These are phyloP conservation scores for Endoconidiophora polonica DNA, from an alignment of 2,329 filamentous ascomycete species.

Conservation along the genomic window DNA sequence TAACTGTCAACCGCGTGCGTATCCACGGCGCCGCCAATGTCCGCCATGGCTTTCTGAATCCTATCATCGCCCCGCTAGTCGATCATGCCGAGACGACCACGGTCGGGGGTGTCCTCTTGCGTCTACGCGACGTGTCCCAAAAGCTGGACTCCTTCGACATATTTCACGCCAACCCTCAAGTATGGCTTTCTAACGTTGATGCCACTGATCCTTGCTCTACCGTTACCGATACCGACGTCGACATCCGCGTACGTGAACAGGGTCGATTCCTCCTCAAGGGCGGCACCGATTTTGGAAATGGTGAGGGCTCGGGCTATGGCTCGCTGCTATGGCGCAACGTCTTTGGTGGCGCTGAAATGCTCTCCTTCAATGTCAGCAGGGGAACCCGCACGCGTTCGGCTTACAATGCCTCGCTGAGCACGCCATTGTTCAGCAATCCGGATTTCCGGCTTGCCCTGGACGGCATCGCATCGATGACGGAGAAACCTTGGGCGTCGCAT, in stretches of 20 bases:
- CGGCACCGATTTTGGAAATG: conserved; percentile 83
- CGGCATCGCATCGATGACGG: conserved; percentile 63
- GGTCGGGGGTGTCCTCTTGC: conserved; percentile 59
- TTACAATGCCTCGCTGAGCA: conserved; percentile 73
- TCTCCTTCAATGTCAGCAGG: conserved; percentile 72
- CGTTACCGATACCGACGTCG: conserved; percentile 65
- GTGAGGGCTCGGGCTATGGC: conserved; percentile 84
- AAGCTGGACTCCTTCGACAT: conserved; percentile 68
- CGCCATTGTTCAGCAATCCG: conserved; percentile 70
- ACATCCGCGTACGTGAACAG: conserved; percentile 68
- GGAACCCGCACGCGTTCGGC: conserved; percentile 84
- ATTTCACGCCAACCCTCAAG: conserved; percentile 65
- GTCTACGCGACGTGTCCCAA: conserved; percentile 51
- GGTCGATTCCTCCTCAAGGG: conserved; percentile 78
- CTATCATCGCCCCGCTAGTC: conserved; percentile 62
- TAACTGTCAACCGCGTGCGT: conserved; percentile 48
- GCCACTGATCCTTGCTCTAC: conserved; percentile 47
- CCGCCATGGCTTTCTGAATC: conserved; percentile 67
- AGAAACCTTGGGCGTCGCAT: conserved; percentile 87
- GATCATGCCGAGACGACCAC: conserved; percentile 46
- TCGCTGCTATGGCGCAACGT: conserved; percentile 80
- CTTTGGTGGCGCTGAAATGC: conserved; percentile 80
- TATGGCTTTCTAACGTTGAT: conserved; percentile 65
- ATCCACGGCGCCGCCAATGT: conserved; percentile 72
- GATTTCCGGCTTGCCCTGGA: conserved; percentile 66